Evolutionary conservation across 441 rosid genomes (phyloP).

Genomic region (Populus tomentosa): DNA sequence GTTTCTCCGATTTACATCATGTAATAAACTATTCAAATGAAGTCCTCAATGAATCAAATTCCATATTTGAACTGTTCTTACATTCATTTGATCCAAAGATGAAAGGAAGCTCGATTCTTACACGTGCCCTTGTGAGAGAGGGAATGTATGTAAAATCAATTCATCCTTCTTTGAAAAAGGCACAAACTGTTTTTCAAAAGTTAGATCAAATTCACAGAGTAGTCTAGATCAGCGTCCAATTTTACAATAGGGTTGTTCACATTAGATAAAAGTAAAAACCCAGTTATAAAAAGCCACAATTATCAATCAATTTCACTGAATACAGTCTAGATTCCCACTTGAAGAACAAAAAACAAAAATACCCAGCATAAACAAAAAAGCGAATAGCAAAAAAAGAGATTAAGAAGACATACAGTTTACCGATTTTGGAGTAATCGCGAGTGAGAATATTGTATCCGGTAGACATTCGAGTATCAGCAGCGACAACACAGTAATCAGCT

Average conservation of each 20-base stretch:
- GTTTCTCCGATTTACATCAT: not conserved
- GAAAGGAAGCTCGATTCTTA: not conserved
- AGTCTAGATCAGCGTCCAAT: not conserved
- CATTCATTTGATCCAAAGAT: not conserved
- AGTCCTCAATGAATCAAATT: not conserved
- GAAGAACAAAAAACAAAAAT: not conserved
- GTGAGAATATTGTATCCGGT: conserved; percentile 86
- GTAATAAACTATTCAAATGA: not conserved
- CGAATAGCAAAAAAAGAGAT: not conserved
- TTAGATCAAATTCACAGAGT: not conserved
- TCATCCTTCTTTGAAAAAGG: not conserved
- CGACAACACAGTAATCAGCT: conserved; percentile 89
- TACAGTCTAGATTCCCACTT: not conserved
- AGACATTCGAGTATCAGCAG: conserved; percentile 94
- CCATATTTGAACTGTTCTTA: not conserved
- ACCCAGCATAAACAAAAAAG: not conserved
- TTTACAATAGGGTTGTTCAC: not conserved
- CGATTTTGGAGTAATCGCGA: conserved; percentile 93
- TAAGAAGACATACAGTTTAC: conserved; percentile 45
- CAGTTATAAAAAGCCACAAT: not conserved
- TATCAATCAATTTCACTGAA: not conserved
- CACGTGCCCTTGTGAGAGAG: not conserved
- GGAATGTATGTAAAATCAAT: too few relatives aligned
- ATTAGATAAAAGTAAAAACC: too few relatives aligned
- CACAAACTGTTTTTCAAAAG: not conserved